phyloP scores from a whole-genome alignment of 176 grass and related monocot genomes.

The Avena sativa region DNA sequence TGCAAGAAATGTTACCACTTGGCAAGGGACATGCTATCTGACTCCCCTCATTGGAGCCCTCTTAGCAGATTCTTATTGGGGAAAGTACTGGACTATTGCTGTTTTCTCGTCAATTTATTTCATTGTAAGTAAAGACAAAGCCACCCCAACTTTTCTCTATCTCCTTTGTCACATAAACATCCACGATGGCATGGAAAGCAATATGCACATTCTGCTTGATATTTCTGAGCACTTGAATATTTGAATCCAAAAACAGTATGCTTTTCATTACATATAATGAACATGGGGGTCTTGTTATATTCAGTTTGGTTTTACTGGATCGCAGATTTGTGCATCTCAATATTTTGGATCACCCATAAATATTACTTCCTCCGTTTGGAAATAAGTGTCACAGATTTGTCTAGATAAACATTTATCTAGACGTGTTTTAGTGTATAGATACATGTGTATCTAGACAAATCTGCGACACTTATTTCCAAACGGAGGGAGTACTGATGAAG shows the following conservation, averaged over 20 bases:
- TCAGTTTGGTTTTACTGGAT: not conserved
- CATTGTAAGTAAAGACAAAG: constrained; percentile 63
- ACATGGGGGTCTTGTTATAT: not conserved
- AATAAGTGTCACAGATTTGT: too few species aligned
- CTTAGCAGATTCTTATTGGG: constrained; percentile 85
- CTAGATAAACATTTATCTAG: too few species aligned
- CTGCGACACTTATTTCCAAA: too few species aligned
- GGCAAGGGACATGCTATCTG: constrained; percentile 95
- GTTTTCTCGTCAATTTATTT: constrained; percentile 83
- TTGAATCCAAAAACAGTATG: constrained; percentile 19
- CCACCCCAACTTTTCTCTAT: not conserved
- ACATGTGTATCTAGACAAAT: too few species aligned
- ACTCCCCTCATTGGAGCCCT: constrained; percentile 81
- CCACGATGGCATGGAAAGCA: not conserved
- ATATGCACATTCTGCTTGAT: not conserved
- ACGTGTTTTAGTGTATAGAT: too few species aligned
- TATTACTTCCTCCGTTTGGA: too few species aligned
- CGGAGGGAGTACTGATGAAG: too few species aligned
- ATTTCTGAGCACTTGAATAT: not conserved
- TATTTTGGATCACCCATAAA: not conserved
- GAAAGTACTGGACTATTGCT: constrained; percentile 79
- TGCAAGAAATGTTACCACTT: constrained; percentile 82
- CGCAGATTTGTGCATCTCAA: not conserved
- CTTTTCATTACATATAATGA: not conserved
- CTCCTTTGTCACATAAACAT: not conserved